Base-by-base conservation (phyloP, 2,329 filamentous ascomycete species). In the Cryphonectria radicalis region DNA sequence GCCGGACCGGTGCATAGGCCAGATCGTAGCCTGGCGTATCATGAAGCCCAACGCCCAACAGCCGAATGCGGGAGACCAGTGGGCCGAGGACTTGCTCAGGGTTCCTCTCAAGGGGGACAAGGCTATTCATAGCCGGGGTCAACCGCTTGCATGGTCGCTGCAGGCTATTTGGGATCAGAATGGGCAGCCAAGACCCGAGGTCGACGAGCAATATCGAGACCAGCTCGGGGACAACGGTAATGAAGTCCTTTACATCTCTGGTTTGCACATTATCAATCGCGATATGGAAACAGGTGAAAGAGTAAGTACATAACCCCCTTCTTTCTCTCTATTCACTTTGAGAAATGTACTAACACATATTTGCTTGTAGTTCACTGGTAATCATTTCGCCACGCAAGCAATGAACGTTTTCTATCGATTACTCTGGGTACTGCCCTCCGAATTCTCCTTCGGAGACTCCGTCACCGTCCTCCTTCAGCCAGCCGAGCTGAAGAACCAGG, bases 141-240 rank as follows among this genome's bases (percentile, higher is more conserved):
- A 62, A 8, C 32, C 57, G 0, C 57, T 62, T 28, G 57, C 57
- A 22, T 62, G 57, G 57, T 37, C 28, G 32, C 28, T 62, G 32
- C 57, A 62, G 57, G 28, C 57, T 37, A 62, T 62, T 8, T 62
- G 57, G 57, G 57, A 37, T n/a, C 57, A 32, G 17, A 19, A 62
- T 35, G 57, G 57, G 8, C 57, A 62, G 32, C 57, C 57, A 8
- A 37, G 57, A 10, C 25, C 19, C 13, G 57, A 62, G 32, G 28
- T 62, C 6, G 10, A 35, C 28, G 22, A n/a, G 17, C 32, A 11
- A 13, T 62, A 17, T 19, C 28, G 17, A 35, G 57, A 35, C 17
- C 25, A 62, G 57, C 57, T 62, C 8, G 28, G 28, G 10, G 32
- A 62, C 10, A 4, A 37, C 19, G 57, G 28, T 8, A 62, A 62